Evolutionary conservation across 2,329 filamentous ascomycete genomes (phyloP).

Genomic region (Fusarium xyrophilum): DNA sequence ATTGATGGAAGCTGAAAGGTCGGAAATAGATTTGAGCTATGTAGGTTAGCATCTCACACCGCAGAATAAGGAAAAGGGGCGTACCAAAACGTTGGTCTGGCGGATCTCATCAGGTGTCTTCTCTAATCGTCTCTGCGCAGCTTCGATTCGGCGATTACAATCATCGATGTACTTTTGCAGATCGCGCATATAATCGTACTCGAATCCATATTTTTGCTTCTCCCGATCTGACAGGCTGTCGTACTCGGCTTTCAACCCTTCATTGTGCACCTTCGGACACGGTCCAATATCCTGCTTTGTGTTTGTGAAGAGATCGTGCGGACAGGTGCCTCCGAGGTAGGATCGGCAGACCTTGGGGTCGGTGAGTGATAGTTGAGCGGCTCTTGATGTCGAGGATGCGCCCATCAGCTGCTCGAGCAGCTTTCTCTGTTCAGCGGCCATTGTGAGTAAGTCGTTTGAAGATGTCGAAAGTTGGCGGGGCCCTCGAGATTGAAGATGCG

Average conservation of each 20-base stretch:
- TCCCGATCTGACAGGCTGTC: conserved; percentile 74
- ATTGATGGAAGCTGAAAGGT: conserved; percentile 79
- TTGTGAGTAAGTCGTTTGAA: not conserved
- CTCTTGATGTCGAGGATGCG: conserved; percentile 73
- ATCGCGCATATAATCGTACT: conserved; percentile 95
- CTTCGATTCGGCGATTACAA: conserved; percentile 92
- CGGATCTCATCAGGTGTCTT: conserved; percentile 98
- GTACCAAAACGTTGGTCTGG: conserved; percentile 84
- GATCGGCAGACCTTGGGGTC: conserved; percentile 95
- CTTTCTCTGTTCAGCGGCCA: conserved; percentile 98
- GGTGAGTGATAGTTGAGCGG: conserved; percentile 83
- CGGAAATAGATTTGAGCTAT: conserved; percentile 80
- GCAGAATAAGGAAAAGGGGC: rapidly evolving
- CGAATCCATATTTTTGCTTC: conserved; percentile 83
- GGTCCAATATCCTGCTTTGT: conserved; percentile 95
- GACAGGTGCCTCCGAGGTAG: conserved; percentile 91
- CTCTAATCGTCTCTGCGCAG: conserved; percentile 86
- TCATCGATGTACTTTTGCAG: conserved; percentile 97
- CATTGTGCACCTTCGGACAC: conserved; percentile 87
- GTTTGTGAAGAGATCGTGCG: conserved; percentile 99
- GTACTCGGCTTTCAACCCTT: conserved; percentile 88
- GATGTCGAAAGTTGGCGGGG: conserved; percentile 33
- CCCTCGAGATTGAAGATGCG: conserved; percentile 27
- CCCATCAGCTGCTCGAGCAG: conserved; percentile 98
- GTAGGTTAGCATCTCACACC: conserved; percentile 13